A percentile compares a stretch with the other conserved stretches of the same genome.
phyloP scores from a whole-genome alignment of 495 filamentous ascomycete species.

The Neurospora tetraspora region DNA sequence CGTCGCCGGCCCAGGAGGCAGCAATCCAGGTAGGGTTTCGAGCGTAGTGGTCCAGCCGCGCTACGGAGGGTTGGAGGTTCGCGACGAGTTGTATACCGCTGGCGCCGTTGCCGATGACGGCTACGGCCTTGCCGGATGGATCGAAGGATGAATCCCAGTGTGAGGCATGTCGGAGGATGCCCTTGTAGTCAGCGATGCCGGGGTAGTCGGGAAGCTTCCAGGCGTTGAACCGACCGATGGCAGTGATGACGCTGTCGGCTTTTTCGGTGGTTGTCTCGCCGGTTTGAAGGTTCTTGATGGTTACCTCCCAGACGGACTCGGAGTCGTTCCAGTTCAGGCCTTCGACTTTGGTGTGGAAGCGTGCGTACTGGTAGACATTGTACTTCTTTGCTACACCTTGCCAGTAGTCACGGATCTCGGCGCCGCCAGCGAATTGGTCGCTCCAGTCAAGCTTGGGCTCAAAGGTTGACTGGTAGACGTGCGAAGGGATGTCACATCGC shows the following conservation, averaged over 20 bases:
- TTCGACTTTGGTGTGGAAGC: conserved; percentile 40
- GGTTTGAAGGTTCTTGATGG: conserved; percentile 19
- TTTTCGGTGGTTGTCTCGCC: conserved; percentile 24
- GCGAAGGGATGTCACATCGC: conserved; percentile 60
- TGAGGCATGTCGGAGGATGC: conserved; percentile 42
- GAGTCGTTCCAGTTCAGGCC: conserved; percentile 43
- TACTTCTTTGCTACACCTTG: conserved; percentile 49
- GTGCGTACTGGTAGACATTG: conserved; percentile 48
- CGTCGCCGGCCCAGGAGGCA: conserved; percentile 34
- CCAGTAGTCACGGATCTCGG: conserved; percentile 59
- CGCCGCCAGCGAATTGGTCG: conserved; percentile 51
- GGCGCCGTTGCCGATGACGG: conserved; percentile 52
- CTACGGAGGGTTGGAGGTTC: conserved; percentile 42
- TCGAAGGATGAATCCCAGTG: conserved; percentile 45
- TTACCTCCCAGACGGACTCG: conserved; percentile 42
- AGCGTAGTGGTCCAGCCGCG: conserved; percentile 52
- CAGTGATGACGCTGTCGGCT: conserved; percentile 44
- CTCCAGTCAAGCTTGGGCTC: conserved; percentile 57
- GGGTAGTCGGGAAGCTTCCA: conserved; percentile 48
- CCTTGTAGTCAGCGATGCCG: conserved; percentile 46
- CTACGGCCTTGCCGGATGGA: conserved; percentile 33
- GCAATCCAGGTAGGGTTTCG: conserved; percentile 64
- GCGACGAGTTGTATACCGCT: conserved; percentile 51
- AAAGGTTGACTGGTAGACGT: conserved; percentile 61
- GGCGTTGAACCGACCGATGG: conserved; percentile 45